phyloP scores from a whole-genome alignment of 139 green algal species.

The Protoeuglena noctilucae region DNA sequence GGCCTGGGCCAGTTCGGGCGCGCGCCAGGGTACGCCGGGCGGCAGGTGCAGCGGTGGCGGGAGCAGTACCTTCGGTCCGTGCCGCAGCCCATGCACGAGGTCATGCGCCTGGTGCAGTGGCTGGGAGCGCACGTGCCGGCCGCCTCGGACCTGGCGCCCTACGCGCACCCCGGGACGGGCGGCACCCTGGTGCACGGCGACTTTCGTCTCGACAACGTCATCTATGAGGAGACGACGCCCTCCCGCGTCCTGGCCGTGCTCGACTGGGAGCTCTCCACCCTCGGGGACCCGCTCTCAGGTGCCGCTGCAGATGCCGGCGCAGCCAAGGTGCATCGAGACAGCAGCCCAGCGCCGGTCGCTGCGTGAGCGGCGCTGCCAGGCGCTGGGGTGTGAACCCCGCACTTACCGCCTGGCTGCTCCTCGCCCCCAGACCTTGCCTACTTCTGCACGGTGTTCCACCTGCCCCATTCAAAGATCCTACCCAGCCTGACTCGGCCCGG shows the following conservation, averaged over 20 bases:
- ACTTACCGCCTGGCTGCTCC: too few relatives aligned
- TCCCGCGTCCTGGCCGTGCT: constrained; percentile 55
- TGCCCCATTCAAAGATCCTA: constrained; percentile 18
- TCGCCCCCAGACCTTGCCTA: constrained; percentile 85
- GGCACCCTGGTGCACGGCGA: constrained; percentile 65
- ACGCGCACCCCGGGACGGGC: background rate
- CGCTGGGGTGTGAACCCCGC: too few relatives aligned
- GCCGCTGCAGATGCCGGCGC: too few relatives aligned
- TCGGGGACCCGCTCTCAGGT: constrained; percentile 79
- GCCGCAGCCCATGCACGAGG: constrained; percentile 19
- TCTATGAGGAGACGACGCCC: constrained; percentile 29
- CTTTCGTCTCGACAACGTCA: constrained; percentile 89
- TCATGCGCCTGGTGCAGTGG: constrained; percentile 51
- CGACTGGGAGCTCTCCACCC: constrained; percentile 95
- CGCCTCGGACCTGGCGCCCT: too few relatives aligned
- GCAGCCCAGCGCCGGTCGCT: too few relatives aligned
- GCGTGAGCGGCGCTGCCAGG: too few relatives aligned
- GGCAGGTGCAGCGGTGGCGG: constrained; percentile 25
- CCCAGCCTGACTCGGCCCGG: background rate
- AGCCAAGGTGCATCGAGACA: too few relatives aligned
- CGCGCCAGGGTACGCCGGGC: constrained; percentile 40
- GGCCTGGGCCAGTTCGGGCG: constrained; percentile 48
- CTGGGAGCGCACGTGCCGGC: constrained; percentile 30
- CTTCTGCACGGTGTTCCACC: constrained; percentile 73
- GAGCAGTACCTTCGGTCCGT: background rate